Evolutionary conservation across 169 alveolate species (phyloP), one percentile per base, ranked within the genome.

Genomic region (Plasmodium cynomolgi): DNA sequence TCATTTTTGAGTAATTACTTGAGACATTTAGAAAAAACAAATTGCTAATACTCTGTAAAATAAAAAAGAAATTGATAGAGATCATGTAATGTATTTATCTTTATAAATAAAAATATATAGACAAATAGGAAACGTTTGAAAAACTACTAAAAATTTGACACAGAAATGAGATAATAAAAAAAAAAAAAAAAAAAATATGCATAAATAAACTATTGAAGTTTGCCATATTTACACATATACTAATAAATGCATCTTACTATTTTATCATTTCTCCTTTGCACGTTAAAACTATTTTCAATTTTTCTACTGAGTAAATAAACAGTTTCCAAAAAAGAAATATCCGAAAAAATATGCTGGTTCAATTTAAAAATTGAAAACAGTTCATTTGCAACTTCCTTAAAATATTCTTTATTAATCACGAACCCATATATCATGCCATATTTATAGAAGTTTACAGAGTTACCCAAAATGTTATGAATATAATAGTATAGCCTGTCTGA

Each of bases 401-500:
- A 84, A 41, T 39, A 39, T 68, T 34, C 56, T 8, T 84, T 84
- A 72, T 84, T 62, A 15, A 84, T 8, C 50, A 11, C 47, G 34
- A 84, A 84, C 73, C 92, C 92, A 68, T 84, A 84, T 68, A 84
- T 84, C 56, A 84, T 84, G 62, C 92, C 92, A 71, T 84, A 84
- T 84, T 84, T 84, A 72, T 84, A 84, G 74, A 84, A 62, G 23
- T 84, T 84, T 37, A 37, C 41, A 84, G 92, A 17, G 68, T 84
- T 84, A n/a, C 92, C 92, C 39, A 44, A 44, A 17, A 23, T 20
- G 31, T 80, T 47, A 73, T 85, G 93, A 17, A 84, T 20, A 13
- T 17, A 33, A 47, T 41, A 74, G 62, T 47, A n/a, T 31, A 26
- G 1, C 41, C 85, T 85, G 6, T 84, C 80, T 20, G 58, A 6